Evolutionary conservation across 192 early-diverging fungal genomes (phyloP).

Genomic region (Chytriomyces confervae): DNA sequence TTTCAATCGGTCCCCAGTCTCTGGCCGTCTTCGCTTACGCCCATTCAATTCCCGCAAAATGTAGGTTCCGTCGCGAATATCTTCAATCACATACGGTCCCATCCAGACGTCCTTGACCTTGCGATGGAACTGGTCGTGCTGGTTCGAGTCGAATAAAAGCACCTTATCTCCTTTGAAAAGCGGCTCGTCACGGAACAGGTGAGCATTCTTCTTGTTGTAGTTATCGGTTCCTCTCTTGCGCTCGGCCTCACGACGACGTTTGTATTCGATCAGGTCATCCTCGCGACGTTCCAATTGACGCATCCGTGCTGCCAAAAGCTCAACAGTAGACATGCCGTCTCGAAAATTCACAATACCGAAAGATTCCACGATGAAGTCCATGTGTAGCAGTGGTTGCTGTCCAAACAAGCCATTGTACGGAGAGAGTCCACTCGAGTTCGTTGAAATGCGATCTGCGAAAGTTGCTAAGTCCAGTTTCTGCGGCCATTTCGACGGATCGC

Average conservation of each 20-base stretch:
- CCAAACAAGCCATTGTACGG: neutral
- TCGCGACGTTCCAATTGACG: neutral
- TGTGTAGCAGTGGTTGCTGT: neutral
- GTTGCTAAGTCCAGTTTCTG: neutral
- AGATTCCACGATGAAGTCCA: neutral
- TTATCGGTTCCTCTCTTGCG: neutral
- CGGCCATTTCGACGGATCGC: neutral
- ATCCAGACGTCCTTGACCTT: constrained; percentile 1
- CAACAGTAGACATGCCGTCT: neutral
- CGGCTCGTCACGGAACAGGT: neutral
- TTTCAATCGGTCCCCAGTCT: neutral
- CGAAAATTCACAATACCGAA: constrained; percentile 9
- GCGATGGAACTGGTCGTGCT: neutral
- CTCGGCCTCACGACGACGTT: neutral
- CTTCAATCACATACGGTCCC: neutral
- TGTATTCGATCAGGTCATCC: neutral
- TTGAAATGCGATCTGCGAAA: neutral
- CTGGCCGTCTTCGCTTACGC: neutral
- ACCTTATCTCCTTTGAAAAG: neutral
- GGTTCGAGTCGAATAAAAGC: neutral
- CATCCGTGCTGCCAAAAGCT: neutral
- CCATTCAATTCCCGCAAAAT: constrained; percentile 7
- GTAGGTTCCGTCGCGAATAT: neutral
- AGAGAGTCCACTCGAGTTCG: neutral
- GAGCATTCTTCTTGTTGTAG: constrained; percentile 3